Evolutionary conservation across 129 eudicot species (phyloP), one percentile per base, ranked within the genome.

Genomic region (Escallonia herrerae): DNA sequence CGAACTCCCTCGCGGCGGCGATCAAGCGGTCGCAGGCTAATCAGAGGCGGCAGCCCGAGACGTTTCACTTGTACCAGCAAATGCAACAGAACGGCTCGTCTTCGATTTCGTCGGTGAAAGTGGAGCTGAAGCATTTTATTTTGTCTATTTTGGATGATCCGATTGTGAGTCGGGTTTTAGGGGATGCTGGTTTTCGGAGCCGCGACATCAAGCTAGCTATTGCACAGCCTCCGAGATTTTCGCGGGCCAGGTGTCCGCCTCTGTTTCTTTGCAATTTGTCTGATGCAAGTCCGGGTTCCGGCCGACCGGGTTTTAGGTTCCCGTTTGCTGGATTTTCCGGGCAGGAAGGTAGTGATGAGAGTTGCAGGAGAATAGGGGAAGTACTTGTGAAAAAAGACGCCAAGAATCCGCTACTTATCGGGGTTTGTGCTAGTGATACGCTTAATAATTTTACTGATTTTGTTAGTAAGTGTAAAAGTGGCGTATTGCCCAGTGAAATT

Each of bases 151-250:
- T 94, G 10, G 99, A 94, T 63, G 99, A 94, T 75, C 99, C 99
- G 67, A 81, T 83, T 68, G 99, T 94, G 5, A 89, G 97, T 45
- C 82, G 99, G 71, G 99, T 94, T 0, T 89, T 94, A 7, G 90
- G 86, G 5, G 99, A 94, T 4, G 99, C 99, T 7, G 97, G 99
- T 14, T 94, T 86, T 53, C 80, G 95, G 67, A 89, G 91, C 77
- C 51, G 78, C 58, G 99, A 89, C 39, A 72, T 94, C 15, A 94
- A 94, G 73, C 22, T 83, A 40, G 87, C 95, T 3, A 65, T 89
- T 56, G 60, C 89, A 2, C 89, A 73, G 11, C 98, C 95, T 3
- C 88, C 84, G 5, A 9, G 74, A 9, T 37, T 82, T 56, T 77
- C 85, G 0, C 60, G 81, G 8, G 42, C 67, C 9, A 72, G 75